phyloP scores from a whole-genome alignment of 164 flowering plant genomes.

The Nymphaea colorata region DNA sequence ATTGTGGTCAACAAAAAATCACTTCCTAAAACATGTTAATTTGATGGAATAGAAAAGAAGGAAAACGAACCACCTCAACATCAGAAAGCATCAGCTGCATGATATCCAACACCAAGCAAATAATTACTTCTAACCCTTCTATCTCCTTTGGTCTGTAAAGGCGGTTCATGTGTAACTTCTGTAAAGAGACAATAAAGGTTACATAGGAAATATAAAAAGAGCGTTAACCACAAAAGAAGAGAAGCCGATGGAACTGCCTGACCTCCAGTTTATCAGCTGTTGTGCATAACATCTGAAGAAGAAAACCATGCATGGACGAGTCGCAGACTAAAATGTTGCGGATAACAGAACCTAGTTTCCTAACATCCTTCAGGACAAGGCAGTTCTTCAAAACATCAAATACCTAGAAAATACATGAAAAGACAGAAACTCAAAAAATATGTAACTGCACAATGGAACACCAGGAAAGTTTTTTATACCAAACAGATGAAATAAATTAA shows the following conservation, averaged over 20 bases:
- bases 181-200: slow-evolving; percentile 5
- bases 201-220: neutral
- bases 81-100: slow-evolving; percentile 36
- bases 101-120: slow-evolving; percentile 59
- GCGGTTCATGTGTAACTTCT: slow-evolving; percentile 66
- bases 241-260: slow-evolving; percentile 2
- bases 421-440: neutral
- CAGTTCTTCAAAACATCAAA: slow-evolving; percentile 68
- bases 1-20: too few relatives aligned
- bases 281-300: slow-evolving; percentile 58
- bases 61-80: slow-evolving; percentile 43
- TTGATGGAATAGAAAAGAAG: neutral
- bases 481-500: too few relatives aligned
- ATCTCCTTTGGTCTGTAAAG: slow-evolving; percentile 54
- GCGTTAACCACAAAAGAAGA: neutral
- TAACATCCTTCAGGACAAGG: slow-evolving; percentile 26
- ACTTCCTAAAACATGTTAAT: too few relatives aligned
- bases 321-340: slow-evolving; percentile 48
- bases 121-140: slow-evolving; percentile 63
- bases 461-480: neutral
- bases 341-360: slow-evolving; percentile 38
- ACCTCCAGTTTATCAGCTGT: slow-evolving; percentile 67
- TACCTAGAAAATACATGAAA: slow-evolving; percentile 29
- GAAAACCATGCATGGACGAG: slow-evolving; percentile 63
- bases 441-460: neutral